Evolutionary conservation across 2,329 filamentous ascomycete genomes (phyloP), one percentile per base, ranked within the genome.

Genomic region (Fusarium keratoplasticum): DNA sequence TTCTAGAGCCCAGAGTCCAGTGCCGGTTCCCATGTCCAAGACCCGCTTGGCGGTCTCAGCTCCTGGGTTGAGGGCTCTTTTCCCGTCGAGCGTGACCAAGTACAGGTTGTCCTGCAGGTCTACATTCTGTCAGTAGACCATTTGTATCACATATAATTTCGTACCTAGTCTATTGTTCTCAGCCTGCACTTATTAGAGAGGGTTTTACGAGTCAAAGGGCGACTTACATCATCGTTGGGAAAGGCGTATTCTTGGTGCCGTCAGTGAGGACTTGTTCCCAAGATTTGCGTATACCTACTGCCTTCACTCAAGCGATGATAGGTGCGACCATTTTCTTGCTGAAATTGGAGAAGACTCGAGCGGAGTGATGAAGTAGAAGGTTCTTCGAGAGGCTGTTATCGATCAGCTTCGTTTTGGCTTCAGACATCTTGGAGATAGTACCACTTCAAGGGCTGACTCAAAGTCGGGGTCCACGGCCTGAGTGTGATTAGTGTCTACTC

Each of bases 261-360:
- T n/a, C n/a, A n/a, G n/a, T n/a, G n/a, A n/a, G n/a, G n/a, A n/a
- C n/a, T n/a, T n/a, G n/a, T n/a, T n/a, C n/a, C n/a, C n/a, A n/a
- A n/a, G n/a, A n/a, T n/a, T n/a, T n/a, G n/a, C n/a, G n/a, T n/a
- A n/a, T n/a, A 9, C 70, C 58, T 2, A 72, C 70, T 72, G 14
- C 70, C 70, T 69, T 69, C 69, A 5, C 70, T 72, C 7, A 72
- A 14, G n/a, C 35, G 61, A 14, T 72, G 70, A 20, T 72, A 72
- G 0, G 69, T 72, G 6, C 70, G 70, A 6, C 70, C 70, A 40
- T 72, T 72, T 16, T 72, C 70, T 9, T 72, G 65, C 1, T 61
- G 40, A 16, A 72, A 72, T 4, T 72, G 65, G 0, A 72, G 47
- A 6, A 72, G 27, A 33, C 70, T 72, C 0, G 70, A 72, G 18